phyloP scores from a whole-genome alignment of 2,329 filamentous ascomycete species.

The Cladosporium velox region DNA sequence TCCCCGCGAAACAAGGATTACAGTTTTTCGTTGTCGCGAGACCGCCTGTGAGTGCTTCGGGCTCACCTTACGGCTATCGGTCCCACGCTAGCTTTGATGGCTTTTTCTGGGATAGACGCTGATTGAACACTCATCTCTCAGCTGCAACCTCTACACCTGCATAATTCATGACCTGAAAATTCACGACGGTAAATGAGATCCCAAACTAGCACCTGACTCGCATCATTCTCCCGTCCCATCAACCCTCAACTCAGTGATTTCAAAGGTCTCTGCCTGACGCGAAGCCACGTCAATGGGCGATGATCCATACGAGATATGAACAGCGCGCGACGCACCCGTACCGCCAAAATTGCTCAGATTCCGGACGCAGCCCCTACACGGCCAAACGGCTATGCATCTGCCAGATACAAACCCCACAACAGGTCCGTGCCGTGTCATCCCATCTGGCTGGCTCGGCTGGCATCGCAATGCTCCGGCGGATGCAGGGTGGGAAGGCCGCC shows the following conservation, averaged over 20 bases:
- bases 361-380: constrained; percentile 2
- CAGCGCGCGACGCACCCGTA: background rate
- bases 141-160: background rate
- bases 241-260: background rate
- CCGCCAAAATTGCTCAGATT: background rate
- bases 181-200: background rate
- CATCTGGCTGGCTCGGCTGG: background rate
- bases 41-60: background rate
- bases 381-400: background rate
- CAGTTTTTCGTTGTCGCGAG: background rate
- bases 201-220: background rate
- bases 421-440: background rate
- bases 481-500: background rate
- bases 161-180: background rate
- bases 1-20: background rate
- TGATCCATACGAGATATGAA: background rate
- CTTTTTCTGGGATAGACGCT: too few relatives aligned
- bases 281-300: background rate
- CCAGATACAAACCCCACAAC: background rate
- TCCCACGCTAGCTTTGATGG: too few relatives aligned
- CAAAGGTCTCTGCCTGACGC: background rate
- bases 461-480: background rate
- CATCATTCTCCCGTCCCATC: background rate
- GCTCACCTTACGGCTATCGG: too few relatives aligned
- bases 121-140: too few relatives aligned